Conservation (phyloP, 192 early-diverging fungal species). For the Coemansia sp. region DNA sequence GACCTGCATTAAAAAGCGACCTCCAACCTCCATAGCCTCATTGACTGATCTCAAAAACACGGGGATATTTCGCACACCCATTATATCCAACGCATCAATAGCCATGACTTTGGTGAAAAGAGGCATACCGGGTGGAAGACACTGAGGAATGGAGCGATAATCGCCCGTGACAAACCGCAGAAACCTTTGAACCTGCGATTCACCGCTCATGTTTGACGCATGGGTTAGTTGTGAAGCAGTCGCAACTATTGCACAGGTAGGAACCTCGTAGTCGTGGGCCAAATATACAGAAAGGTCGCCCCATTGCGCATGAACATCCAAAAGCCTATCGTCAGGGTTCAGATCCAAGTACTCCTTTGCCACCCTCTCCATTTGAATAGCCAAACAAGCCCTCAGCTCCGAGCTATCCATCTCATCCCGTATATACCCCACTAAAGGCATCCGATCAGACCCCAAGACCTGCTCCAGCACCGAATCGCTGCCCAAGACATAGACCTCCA, state of each 20-base stretch:
- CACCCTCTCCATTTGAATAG: slow-evolving; percentile 37
- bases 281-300: slow-evolving; percentile 48
- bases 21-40: slow-evolving; percentile 20
- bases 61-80: slow-evolving; percentile 32
- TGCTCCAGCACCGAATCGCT: slow-evolving; percentile 46
- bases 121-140: slow-evolving; percentile 33
- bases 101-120: slow-evolving; percentile 46
- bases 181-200: slow-evolving; percentile 39
- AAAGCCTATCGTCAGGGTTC: slow-evolving; percentile 40
- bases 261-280: slow-evolving; percentile 33
- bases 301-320: slow-evolving; percentile 45
- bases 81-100: slow-evolving; percentile 35
- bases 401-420: slow-evolving; percentile 36
- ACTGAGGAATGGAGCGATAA: slow-evolving; percentile 34
- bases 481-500: slow-evolving; percentile 24
- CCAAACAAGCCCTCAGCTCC: slow-evolving; percentile 25
- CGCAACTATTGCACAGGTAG: slow-evolving; percentile 30
- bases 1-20: slow-evolving; percentile 33
- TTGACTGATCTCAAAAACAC: slow-evolving; percentile 25
- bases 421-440: slow-evolving; percentile 45
- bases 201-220: slow-evolving; percentile 36
- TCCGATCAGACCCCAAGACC: slow-evolving; percentile 38
- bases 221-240: slow-evolving; percentile 40
- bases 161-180: slow-evolving; percentile 43
- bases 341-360: slow-evolving; percentile 46